A percentile compares a stretch with the other conserved stretches of the same genome.
Conservation (phyloP, 176 grass and related monocot genomes). For the Cocos nucifera region DNA sequence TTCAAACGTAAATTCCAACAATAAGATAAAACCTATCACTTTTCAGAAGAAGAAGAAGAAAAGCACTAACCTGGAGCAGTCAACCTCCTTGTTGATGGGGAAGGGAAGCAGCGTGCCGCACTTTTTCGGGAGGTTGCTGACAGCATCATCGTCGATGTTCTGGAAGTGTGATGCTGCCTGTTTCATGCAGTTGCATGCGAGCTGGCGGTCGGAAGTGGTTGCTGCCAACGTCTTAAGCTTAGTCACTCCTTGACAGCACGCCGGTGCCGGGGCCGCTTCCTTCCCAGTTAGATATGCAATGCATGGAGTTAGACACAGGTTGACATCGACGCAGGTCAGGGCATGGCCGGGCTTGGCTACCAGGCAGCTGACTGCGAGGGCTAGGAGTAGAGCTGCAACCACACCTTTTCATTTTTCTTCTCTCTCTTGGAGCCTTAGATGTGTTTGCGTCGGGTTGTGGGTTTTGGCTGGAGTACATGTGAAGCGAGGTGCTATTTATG, state of each 20-base stretch:
- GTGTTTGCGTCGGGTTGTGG: no score
- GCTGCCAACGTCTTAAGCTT: conserved; percentile 15
- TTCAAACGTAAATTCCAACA: no score
- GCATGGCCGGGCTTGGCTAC: background rate
- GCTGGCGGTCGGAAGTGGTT: conserved; percentile 5
- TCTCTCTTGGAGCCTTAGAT: background rate
- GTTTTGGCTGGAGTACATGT: no score
- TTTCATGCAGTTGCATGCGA: conserved; percentile 31
- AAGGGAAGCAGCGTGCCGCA: conserved; percentile 19
- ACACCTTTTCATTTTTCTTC: conserved; percentile 9
- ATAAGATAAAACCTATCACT: no score
- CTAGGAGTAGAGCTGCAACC: conserved; percentile 3
- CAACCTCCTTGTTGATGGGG: conserved; percentile 20
- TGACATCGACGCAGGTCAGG: conserved; percentile 13
- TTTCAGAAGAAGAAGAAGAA: no score
- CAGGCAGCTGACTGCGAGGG: conserved; percentile 9
- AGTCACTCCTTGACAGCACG: conserved; percentile 21
- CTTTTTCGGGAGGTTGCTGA: conserved; percentile 18
- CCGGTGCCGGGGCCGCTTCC: background rate
- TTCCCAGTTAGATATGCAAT: conserved; percentile 6
- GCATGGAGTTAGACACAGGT: conserved; percentile 19
- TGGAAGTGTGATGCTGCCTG: conserved; percentile 13
- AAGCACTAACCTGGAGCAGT: conserved; percentile 24
- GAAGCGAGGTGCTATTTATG: no score
- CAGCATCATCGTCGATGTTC: conserved; percentile 14